Percentiles rank a stretch among this genome's conserved stretches.
Evolutionary conservation across 176 grass and related monocot species (phyloP).

Genomic region (Carex scoparia): DNA sequence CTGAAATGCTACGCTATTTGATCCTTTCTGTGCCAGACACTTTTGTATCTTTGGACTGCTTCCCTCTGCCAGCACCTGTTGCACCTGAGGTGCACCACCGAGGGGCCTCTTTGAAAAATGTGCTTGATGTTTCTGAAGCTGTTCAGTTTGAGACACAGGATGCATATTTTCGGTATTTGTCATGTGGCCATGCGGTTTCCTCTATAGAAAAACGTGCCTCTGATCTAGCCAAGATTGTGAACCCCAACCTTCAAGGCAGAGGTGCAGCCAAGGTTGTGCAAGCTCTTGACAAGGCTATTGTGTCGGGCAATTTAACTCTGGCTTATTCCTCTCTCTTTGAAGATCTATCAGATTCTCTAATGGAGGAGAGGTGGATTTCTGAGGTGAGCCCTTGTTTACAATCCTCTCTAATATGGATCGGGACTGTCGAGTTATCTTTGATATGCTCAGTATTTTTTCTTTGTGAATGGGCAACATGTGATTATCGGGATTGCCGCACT

Average conservation of each 20-base stretch:
- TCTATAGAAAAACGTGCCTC: constrained; percentile 72
- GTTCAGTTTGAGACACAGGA: constrained; percentile 56
- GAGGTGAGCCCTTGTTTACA: constrained; percentile 92
- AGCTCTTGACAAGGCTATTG: constrained; percentile 81
- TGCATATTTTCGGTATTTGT: constrained; percentile 70
- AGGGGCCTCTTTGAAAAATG: constrained; percentile 49
- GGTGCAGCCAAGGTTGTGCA: constrained; percentile 89
- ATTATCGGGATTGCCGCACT: constrained; percentile 91
- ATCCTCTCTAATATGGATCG: constrained; percentile 97
- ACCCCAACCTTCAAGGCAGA: constrained; percentile 67
- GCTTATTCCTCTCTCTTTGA: constrained; percentile 85
- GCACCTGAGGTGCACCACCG: constrained; percentile 64
- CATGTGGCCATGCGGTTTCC: constrained; percentile 71
- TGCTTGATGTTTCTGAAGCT: constrained; percentile 49
- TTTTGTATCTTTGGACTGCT: constrained; percentile 97
- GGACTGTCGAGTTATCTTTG: constrained; percentile 66
- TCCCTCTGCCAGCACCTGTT: constrained; percentile 75
- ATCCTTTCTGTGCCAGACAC: constrained; percentile 82
- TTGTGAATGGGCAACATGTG: constrained; percentile 99
- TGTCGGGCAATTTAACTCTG: constrained; percentile 56
- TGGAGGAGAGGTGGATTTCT: constrained; percentile 94
- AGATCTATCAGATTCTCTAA: constrained; percentile 77
- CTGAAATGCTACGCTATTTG: constrained; percentile 80
- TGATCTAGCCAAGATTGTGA: constrained; percentile 76
- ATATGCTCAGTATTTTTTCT: constrained; percentile 98